A percentile compares a stretch with the other conserved stretches of the same genome.
phyloP scores from a whole-genome alignment of 176 grass and related monocot genomes.

The Dactylis glomerata region DNA sequence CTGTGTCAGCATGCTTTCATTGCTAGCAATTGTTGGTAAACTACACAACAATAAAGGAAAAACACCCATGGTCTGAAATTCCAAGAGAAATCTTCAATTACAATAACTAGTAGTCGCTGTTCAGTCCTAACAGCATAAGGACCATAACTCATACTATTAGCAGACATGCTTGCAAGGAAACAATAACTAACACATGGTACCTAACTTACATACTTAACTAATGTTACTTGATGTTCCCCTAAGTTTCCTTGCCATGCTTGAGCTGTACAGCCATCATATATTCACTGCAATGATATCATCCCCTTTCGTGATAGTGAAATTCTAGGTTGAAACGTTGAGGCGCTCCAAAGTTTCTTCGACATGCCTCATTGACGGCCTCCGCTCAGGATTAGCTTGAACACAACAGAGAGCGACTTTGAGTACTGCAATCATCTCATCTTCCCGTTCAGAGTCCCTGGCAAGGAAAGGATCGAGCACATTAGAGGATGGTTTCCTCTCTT shows the following conservation, averaged over 20 bases:
- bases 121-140: not conserved
- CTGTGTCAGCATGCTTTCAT: not conserved
- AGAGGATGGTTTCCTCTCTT: slow-evolving; percentile 72
- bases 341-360: slow-evolving; percentile 58
- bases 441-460: slow-evolving; percentile 42
- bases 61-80: not conserved
- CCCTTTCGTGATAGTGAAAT: not conserved
- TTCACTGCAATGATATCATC: not conserved
- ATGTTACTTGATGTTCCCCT: not conserved
- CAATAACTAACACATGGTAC: not conserved
- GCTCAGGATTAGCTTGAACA: slow-evolving; percentile 62
- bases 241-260: slow-evolving; percentile 18
- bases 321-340: slow-evolving; percentile 34
- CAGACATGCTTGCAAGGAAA: not conserved
- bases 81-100: not conserved
- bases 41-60: not conserved
- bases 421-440: slow-evolving; percentile 75
- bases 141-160: not conserved
- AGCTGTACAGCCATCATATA: slow-evolving; percentile 18
- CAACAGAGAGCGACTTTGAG: slow-evolving; percentile 80
- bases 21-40: not conserved
- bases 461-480: slow-evolving; percentile 76
- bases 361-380: slow-evolving; percentile 63
- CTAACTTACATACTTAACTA: slow-evolving; percentile 15
- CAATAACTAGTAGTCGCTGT: not conserved